Evolutionary conservation across 768 basidiomycete genomes (phyloP).

Genomic region (Hygrophorus pudorinus): DNA sequence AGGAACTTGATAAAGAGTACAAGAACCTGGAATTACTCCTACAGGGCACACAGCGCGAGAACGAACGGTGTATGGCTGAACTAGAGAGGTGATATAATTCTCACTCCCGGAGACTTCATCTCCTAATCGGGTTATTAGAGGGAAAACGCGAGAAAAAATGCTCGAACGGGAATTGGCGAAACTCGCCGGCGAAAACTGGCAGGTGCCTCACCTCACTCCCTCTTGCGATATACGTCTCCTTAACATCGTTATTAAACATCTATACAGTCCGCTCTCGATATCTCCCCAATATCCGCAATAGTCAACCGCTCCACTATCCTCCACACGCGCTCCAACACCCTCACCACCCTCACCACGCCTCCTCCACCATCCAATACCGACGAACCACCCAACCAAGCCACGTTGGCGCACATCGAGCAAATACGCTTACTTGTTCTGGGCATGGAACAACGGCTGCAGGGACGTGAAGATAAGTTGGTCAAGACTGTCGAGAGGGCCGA

Average conservation of each 20-base stretch:
- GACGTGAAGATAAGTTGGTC: slow-evolving; percentile 48
- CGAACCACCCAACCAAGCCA: neutral
- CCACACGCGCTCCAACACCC: slow-evolving; percentile 26
- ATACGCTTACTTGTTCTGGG: slow-evolving; percentile 60
- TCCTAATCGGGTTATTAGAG: slow-evolving; percentile 23
- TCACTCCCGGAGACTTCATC: neutral
- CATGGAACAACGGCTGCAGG: slow-evolving; percentile 64
- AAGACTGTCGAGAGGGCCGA: slow-evolving; percentile 56
- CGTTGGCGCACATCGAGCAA: slow-evolving; percentile 48
- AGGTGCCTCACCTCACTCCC: slow-evolving; percentile 31
- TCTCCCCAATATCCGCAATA: slow-evolving; percentile 15
- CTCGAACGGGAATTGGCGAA: slow-evolving; percentile 64
- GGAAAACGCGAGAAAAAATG: slow-evolving; percentile 62
- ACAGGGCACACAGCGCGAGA: slow-evolving; percentile 77
- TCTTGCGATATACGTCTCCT: neutral
- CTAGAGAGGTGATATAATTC: slow-evolving; percentile 44
- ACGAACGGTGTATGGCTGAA: slow-evolving; percentile 76
- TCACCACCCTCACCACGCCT: slow-evolving; percentile 17
- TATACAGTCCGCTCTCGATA: slow-evolving; percentile 23
- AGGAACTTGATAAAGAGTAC: slow-evolving; percentile 61
- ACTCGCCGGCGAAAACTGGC: slow-evolving; percentile 75
- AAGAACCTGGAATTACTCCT: slow-evolving; percentile 67
- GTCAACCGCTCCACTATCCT: slow-evolving; percentile 12
- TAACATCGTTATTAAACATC: too few relatives aligned
- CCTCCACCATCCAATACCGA: slow-evolving; percentile 5